Base-by-base conservation (phyloP, 306 rosid genomes). In the Rubus idaeus region DNA sequence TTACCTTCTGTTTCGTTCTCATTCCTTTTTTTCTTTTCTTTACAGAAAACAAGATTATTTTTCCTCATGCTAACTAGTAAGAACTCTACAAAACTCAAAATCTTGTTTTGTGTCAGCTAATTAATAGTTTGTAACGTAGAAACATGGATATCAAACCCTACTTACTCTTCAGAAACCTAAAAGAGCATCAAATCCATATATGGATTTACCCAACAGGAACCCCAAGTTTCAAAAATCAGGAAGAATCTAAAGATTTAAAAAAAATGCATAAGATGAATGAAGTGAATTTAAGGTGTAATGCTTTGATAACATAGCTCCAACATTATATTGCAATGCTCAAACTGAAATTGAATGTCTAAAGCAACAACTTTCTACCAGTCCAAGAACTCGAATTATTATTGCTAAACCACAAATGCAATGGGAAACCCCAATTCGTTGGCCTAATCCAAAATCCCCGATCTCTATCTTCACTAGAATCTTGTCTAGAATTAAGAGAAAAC, bases 341-440 rank as follows among this genome's bases (percentile, higher is more conserved):
- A 52, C 5, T 44, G 3, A 68, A 45, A 21, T 10, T 10, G 39
- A 10, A 4, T 23, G 35, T 30, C 35, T 30, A 21, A 58, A 58
- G 37, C 64, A 8, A 58, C 39, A 58, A 21, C 16, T 23, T 58
- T 35, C 64, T 10, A 58, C 64, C 16, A 23, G 39, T 58, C 5
- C 70, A 65, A 65, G 26, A 17, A 67, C 41, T 26, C 20, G 71
- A 18, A 67, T 18, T 10, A 37, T 40, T 1, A 2, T 30, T 30
- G 35, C 35, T 30, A 30, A 30, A 30, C 35, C 35, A 44, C 12
- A 46, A 56, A n/a, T 7, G 41, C 66, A 13, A 41, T 12, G 12
- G 16, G 17, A 73, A 73, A 23, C 77, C 77, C 56, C 21, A 73
- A 73, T 67, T 16, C 18, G 20, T 47, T 69, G 4, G 7, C 63